A percentile compares a stretch with the other conserved stretches of the same genome.
Conservation (phyloP, 2,329 filamentous ascomycete species). For the Clonostachys byssicola region DNA sequence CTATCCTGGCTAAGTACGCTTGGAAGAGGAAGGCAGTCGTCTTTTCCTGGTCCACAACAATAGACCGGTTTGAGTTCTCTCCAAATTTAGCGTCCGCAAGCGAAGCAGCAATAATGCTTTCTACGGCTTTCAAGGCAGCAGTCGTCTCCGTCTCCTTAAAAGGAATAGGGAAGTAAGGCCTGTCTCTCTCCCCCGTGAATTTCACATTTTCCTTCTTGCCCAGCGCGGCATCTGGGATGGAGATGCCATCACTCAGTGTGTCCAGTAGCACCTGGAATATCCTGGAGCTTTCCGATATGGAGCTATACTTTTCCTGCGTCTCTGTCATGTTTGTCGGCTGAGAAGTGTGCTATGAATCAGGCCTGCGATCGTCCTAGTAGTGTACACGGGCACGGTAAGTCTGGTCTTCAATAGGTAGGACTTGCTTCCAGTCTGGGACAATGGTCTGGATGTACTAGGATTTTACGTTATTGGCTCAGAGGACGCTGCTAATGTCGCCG, state of each 20-base stretch:
- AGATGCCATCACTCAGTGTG: slow-evolving; percentile 9
- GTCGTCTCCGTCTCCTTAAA: slow-evolving; percentile 40
- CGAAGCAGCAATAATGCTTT: slow-evolving; percentile 24
- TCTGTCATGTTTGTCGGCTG: no score
- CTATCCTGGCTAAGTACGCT: slow-evolving; percentile 27
- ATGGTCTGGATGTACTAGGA: background rate
- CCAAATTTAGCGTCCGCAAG: slow-evolving; percentile 19
- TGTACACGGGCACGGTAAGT: no score
- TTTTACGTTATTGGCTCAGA: no score
- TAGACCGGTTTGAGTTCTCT: slow-evolving; percentile 3
- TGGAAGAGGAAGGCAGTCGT: slow-evolving; percentile 35
- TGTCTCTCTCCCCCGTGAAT: slow-evolving; percentile 25
- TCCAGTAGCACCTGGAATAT: no score
- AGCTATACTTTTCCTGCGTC: no score
- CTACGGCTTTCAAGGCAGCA: slow-evolving; percentile 37
- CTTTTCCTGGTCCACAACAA: slow-evolving; percentile 28
- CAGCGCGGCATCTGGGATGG: slow-evolving; percentile 17
- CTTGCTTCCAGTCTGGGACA: no score
- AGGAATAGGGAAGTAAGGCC: slow-evolving; percentile 38
- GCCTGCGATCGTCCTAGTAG: no score
- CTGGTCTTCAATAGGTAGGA: no score
- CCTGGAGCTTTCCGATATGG: no score
- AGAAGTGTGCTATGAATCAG: no score
- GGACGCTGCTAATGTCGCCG: no score
- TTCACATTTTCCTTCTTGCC: slow-evolving; percentile 14